These are phyloP conservation scores for Gossypium longicalyx DNA, from an alignment of 345 rosid species.

Conservation along the genomic window DNA sequence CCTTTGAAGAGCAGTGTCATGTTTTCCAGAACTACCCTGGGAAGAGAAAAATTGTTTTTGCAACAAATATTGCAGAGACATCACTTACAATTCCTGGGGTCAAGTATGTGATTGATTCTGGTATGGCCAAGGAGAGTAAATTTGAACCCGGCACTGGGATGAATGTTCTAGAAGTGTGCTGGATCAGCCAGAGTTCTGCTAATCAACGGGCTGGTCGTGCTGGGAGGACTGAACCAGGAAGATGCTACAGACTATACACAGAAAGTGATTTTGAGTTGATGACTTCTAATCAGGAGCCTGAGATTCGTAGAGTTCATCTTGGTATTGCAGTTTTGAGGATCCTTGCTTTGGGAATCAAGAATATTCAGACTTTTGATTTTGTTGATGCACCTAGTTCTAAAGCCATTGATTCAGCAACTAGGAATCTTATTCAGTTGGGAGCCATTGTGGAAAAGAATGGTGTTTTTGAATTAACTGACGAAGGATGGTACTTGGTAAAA, in stretches of 20 bases:
- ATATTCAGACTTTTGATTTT: constrained; percentile 65
- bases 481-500: constrained; percentile 61
- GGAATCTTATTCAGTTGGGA: constrained; percentile 76
- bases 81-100: constrained; percentile 92
- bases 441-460: constrained; percentile 46
- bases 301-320: constrained; percentile 85
- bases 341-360: constrained; percentile 63
- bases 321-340: constrained; percentile 86
- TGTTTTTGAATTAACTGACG: constrained; percentile 55
- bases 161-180: constrained; percentile 72
- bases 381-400: constrained; percentile 73
- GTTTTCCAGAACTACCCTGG: constrained; percentile 58
- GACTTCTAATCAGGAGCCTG: constrained; percentile 73
- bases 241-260: constrained; percentile 75
- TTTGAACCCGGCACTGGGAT: constrained; percentile 76
- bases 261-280: constrained; percentile 45
- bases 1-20: constrained; percentile 58
- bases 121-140: constrained; percentile 74
- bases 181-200: constrained; percentile 80
- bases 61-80: constrained; percentile 96
- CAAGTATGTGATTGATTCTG: constrained; percentile 84
- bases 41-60: constrained; percentile 81
- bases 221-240: constrained; percentile 88
- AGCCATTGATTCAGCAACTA: constrained; percentile 65
- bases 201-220: constrained; percentile 96